Conservation (phyloP, 2,329 filamentous ascomycete species). For the Penicillium fuscoglaucum region DNA sequence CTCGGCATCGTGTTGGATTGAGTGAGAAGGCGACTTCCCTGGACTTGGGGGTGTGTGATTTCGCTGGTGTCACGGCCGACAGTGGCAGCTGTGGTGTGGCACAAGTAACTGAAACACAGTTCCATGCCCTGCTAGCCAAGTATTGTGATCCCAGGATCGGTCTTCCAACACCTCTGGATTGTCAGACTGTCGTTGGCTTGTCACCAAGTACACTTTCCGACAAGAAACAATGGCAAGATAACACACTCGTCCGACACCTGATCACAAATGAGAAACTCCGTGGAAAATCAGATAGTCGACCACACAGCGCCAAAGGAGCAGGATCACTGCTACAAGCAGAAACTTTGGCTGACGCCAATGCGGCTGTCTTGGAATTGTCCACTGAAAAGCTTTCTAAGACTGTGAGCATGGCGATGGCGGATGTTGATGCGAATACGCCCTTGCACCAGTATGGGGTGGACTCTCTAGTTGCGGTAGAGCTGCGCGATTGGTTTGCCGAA, state of each 20-base stretch:
- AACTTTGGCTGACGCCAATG: constrained; percentile 2
- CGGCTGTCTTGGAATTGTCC: constrained; percentile 27
- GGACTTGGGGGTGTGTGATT: constrained; percentile 24
- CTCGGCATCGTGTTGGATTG: constrained; percentile 25
- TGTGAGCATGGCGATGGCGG: constrained; percentile 32
- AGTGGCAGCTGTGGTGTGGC: not conserved
- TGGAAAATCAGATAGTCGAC: not conserved
- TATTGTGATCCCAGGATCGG: not conserved
- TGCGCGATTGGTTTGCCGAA: constrained; percentile 43
- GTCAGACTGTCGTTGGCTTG: constrained; percentile 4
- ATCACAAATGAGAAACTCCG: not conserved
- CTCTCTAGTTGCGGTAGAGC: constrained; percentile 48
- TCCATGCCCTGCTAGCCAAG: constrained; percentile 17
- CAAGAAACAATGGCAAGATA: constrained; percentile 3
- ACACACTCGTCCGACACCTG: constrained; percentile 1
- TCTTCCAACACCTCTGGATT: not conserved
- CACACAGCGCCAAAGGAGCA: not conserved
- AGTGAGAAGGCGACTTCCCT: constrained; percentile 22
- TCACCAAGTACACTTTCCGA: not conserved
- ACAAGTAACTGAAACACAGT: constrained; percentile 15
- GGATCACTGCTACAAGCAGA: not conserved
- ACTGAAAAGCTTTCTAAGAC: constrained; percentile 34
- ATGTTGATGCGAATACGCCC: constrained; percentile 33
- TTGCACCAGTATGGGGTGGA: constrained; percentile 41
- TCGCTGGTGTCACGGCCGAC: not conserved